Evolutionary conservation across 257 asterid species (phyloP).

Genomic region (Solanum sejunctum): DNA sequence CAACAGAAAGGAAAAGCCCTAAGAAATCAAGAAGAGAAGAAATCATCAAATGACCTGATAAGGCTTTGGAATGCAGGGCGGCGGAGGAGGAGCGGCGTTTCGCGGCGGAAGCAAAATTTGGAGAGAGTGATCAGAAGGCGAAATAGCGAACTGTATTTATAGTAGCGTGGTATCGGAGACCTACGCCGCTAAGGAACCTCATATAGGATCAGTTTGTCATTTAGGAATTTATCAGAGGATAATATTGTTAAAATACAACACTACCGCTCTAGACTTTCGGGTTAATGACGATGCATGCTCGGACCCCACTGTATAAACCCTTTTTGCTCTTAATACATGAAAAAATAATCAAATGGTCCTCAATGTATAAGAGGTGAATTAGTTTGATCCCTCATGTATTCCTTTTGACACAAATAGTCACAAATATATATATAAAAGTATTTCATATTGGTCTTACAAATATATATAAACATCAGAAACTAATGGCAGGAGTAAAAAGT

Average conservation of each 20-base stretch:
- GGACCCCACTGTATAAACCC: not conserved
- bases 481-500: too few relatives aligned
- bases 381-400: not conserved
- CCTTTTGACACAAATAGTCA: not conserved
- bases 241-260: not conserved
- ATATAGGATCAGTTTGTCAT: not conserved
- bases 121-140: not conserved
- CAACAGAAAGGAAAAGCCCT: not conserved
- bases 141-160: not conserved
- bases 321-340: not conserved
- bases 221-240: not conserved
- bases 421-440: not conserved
- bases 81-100: not conserved
- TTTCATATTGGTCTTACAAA: not conserved
- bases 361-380: not conserved
- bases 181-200: slow-evolving; percentile 14
- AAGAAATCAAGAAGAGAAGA: not conserved
- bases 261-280: not conserved
- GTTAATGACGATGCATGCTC: not conserved
- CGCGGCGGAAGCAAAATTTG: not conserved
- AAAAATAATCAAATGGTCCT: not conserved
- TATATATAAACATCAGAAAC: too few relatives aligned
- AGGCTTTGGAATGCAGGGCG: not conserved
- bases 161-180: not conserved
- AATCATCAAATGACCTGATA: not conserved